Evolutionary conservation across 192 early-diverging fungal genomes (phyloP).

Genomic region (Coemansia sp.): DNA sequence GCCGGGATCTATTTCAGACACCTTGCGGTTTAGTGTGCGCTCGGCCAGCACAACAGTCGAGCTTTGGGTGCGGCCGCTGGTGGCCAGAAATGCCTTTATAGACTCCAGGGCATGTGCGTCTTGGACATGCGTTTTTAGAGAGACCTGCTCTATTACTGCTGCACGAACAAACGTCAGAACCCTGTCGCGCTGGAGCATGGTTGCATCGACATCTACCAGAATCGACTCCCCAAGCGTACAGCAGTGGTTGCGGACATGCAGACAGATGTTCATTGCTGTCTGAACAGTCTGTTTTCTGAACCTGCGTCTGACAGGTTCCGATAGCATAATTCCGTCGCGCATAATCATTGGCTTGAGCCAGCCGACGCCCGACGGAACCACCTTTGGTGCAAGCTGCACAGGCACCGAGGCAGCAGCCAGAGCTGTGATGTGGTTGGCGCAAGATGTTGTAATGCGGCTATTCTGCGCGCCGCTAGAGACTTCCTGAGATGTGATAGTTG

Average conservation of each 20-base stretch:
- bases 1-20: slow-evolving; percentile 41
- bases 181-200: slow-evolving; percentile 54
- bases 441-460: neutral
- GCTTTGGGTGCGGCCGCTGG: slow-evolving; percentile 9
- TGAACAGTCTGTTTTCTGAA: slow-evolving; percentile 43
- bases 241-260: slow-evolving; percentile 55
- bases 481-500: neutral
- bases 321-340: slow-evolving; percentile 50
- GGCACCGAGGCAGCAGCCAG: slow-evolving; percentile 29
- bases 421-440: slow-evolving; percentile 29
- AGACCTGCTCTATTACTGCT: slow-evolving; percentile 49
- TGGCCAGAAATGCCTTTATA: slow-evolving; percentile 33
- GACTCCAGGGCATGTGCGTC: slow-evolving; percentile 32
- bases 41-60: slow-evolving; percentile 48
- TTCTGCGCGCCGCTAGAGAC: slow-evolving; percentile 1
- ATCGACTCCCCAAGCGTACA: slow-evolving; percentile 55
- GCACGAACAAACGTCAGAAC: slow-evolving; percentile 54
- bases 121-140: slow-evolving; percentile 41
- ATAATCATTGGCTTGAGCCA: slow-evolving; percentile 56
- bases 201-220: slow-evolving; percentile 46
- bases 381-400: slow-evolving; percentile 45
- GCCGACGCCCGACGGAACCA: slow-evolving; percentile 50
- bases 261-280: slow-evolving; percentile 54
- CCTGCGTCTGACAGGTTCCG: slow-evolving; percentile 31
- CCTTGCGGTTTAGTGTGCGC: slow-evolving; percentile 55